Evolutionary conservation across 1,284 basidiomycete genomes (phyloP), one percentile per base, ranked within the genome.

Genomic region (Vanrija humicola): DNA sequence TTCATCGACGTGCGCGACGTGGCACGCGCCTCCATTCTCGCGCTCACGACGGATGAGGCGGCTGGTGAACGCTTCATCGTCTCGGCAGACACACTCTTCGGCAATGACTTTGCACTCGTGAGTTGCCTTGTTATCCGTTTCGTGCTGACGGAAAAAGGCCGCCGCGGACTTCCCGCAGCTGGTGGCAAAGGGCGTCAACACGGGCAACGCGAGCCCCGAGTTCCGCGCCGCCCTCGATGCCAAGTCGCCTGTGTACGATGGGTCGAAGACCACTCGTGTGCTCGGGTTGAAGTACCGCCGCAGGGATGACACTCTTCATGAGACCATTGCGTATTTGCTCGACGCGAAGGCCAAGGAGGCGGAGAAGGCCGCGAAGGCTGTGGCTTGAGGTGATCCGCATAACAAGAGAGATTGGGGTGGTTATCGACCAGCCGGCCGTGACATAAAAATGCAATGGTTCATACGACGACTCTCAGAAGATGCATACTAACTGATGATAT

Each of bases 1-100:
- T 38, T 28, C 14, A 46, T 52, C 21, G 50, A 59, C 47, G 57
- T 54, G 12, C 48, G 56, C 46, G 56, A 58, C 7, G 56, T 58
- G 25, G 52, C 56, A 6, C 14, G 18, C 21, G 52, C 49, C 1
- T 29, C 15, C 3, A 52, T 52, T 14, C 12, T 8, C 7, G 48
- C 52, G 12, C 38, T 58, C 21, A 19, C 16, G 3, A 42, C 26
- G 3, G 38, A 34, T 8, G 46, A 44, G 7, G 86, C 86, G 0
- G 81, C 79, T 1, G 83, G 82, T 0, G 75, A 88, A 60, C 78
- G 87, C 0, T 82, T 85, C 66, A 79, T 86, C 62, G 60, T 80
- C 46, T 71, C 69, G 29, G 72, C 65, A 5, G 82, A 78, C 46
- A 61, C 71, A 8, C 64, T 64, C 47, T 56, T 55, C 38, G 68